A percentile compares a stretch with the other conserved stretches of the same genome.
phyloP scores from a whole-genome alignment of 495 filamentous ascomycete genomes.

The Penicillium simplicissimum region DNA sequence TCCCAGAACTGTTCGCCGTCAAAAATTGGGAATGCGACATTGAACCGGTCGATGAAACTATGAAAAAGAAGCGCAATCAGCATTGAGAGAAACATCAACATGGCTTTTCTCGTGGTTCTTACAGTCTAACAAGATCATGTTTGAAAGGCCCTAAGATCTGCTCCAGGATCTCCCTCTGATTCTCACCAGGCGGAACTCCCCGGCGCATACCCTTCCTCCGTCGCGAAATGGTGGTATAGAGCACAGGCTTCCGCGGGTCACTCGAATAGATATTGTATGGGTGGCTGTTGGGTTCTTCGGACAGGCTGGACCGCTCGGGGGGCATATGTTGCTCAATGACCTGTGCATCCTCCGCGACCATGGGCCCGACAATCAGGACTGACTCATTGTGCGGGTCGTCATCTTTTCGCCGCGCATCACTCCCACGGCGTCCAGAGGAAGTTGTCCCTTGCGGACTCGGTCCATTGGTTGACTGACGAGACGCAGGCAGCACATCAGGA shows the following conservation, averaged over 20 bases:
- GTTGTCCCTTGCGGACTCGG: conserved; percentile 34
- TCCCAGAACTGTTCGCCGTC: conserved; percentile 52
- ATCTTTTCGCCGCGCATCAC: conserved; percentile 38
- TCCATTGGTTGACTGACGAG: conserved; percentile 27
- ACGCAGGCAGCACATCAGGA: conserved; percentile 24
- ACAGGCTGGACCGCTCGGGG: conserved; percentile 38
- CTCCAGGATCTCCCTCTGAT: conserved; percentile 56
- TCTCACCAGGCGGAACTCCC: conserved; percentile 51
- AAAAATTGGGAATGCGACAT: conserved; percentile 55
- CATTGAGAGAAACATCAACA: not conserved
- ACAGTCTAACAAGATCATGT: conserved; percentile 53
- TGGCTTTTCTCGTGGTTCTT: conserved; percentile 13
- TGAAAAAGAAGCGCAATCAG: conserved; percentile 13
- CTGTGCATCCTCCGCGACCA: conserved; percentile 53
- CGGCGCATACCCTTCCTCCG: conserved; percentile 48
- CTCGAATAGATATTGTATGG: conserved; percentile 53
- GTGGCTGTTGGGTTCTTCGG: conserved; percentile 42
- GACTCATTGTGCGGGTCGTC: conserved; percentile 51
- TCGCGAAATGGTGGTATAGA: conserved; percentile 50
- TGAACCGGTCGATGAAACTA: conserved; percentile 53
- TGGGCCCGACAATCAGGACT: conserved; percentile 52
- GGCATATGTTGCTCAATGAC: conserved; percentile 55
- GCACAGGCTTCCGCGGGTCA: conserved; percentile 49
- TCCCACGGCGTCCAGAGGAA: conserved; percentile 33
- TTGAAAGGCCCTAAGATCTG: conserved; percentile 55